A percentile compares a stretch with the other conserved stretches of the same genome.
These are phyloP conservation scores for Extremus antarcticus DNA, from an alignment of 495 filamentous ascomycete genomes.

Conservation along the genomic window DNA sequence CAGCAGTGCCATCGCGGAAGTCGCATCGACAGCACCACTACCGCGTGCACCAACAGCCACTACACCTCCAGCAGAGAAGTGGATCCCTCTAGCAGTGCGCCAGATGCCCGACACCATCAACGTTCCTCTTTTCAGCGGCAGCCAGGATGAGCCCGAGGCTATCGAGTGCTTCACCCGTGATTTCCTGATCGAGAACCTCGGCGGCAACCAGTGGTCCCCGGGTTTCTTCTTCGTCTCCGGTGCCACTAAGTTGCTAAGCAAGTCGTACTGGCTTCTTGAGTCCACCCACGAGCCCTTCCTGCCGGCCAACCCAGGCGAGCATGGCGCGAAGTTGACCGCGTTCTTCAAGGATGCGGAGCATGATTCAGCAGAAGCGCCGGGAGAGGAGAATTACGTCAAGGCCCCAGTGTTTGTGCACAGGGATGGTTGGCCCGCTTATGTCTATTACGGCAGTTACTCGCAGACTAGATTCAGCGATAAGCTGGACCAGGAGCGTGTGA, in stretches of 20 bases:
- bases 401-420: constrained; percentile 25
- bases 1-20: neutral
- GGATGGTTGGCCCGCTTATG: constrained; percentile 15
- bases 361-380: constrained; percentile 12
- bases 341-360: constrained; percentile 27
- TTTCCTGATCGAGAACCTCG: constrained; percentile 23
- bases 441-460: constrained; percentile 29
- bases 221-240: constrained; percentile 25
- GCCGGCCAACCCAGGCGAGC: constrained; percentile 22
- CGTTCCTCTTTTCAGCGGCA: no score
- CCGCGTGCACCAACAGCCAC: neutral
- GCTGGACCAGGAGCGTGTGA: constrained; percentile 28
- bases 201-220: constrained; percentile 24
- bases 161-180: constrained; percentile 24
- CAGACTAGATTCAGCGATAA: constrained; percentile 29
- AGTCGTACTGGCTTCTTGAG: constrained; percentile 28
- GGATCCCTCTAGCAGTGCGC: constrained; percentile 16
- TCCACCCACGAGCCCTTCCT: constrained; percentile 25
- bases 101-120: neutral
- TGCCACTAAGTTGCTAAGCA: constrained; percentile 4
- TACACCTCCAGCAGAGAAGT: neutral
- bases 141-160: no score
- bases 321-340: constrained; percentile 30
- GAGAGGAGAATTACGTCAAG: constrained; percentile 15
- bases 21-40: no score